A percentile compares a stretch with the other conserved stretches of the same genome.
Conservation (phyloP, 305 asterid genomes). For the Fraxinus velutina region DNA sequence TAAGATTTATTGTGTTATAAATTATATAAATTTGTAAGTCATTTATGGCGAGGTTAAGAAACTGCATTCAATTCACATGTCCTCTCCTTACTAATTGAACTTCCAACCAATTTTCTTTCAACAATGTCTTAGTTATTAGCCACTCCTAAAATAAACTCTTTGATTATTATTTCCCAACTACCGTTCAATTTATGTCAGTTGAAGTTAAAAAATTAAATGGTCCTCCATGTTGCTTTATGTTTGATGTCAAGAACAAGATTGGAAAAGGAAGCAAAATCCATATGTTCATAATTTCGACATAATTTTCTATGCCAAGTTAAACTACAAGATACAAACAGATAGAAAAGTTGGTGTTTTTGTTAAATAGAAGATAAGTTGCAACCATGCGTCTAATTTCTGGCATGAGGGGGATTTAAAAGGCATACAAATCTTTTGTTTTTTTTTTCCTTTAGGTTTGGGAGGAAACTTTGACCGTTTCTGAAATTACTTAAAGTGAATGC, state of each 20-base stretch:
- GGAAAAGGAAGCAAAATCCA: not conserved
- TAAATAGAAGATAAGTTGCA: not conserved
- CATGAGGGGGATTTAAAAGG: not conserved
- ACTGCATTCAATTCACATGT: not conserved
- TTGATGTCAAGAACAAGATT: conserved; percentile 9
- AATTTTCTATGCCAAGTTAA: not conserved
- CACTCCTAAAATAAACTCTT: not conserved
- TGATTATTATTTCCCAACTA: not conserved
- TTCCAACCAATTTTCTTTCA: conserved; percentile 8
- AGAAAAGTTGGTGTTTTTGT: not conserved
- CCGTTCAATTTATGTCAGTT: not conserved
- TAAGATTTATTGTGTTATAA: not conserved
- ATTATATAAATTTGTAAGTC: not conserved
- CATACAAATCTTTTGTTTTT: not conserved
- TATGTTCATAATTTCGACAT: not conserved
- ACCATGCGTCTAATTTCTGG: not conserved
- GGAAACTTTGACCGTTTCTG: not conserved
- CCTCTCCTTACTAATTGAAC: conserved; percentile 14
- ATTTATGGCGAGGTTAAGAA: not conserved
- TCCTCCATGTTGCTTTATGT: conserved; percentile 6
- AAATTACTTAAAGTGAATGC: not conserved
- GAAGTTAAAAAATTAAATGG: conserved; percentile 2
- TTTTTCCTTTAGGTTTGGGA: not conserved
- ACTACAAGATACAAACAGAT: not conserved
- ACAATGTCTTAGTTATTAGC: not conserved